Evolutionary conservation across 73 alveolate species (phyloP), one percentile per base, ranked within the genome.

Genomic region (Symbiodinium natans): DNA sequence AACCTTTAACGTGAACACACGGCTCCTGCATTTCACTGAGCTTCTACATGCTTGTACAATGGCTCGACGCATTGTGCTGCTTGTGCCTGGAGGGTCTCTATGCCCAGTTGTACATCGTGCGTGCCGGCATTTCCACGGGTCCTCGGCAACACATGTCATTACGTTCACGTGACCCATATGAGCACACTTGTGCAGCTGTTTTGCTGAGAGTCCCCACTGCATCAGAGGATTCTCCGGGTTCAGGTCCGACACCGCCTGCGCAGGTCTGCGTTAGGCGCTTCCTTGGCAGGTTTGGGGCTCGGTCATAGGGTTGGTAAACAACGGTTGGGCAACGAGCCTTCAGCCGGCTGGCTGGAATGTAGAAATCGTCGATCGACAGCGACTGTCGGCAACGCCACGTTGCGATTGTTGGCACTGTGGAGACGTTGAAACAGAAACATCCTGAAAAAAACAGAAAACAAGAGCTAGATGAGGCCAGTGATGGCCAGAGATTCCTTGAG

Each of bases 271-370:
- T 27, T 27, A 52, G 17, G n/a, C n/a, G n/a, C n/a, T n/a, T n/a
- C n/a, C n/a, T n/a, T n/a, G n/a, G n/a, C n/a, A n/a, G n/a, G n/a
- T n/a, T n/a, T n/a, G n/a, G n/a, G n/a, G n/a, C n/a, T n/a, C n/a
- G n/a, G n/a, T n/a, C n/a, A n/a, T n/a, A n/a, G n/a, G n/a, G n/a
- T n/a, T n/a, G n/a, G n/a, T 10, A 73, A 25, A 34, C 25, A 33
- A 75, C n/a, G 33, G 25, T 36, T n/a, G 15, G 39, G 19, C 31
- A 9, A 2, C 87, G 11, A 15, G 63, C 94, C 94, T 87, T 85
- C 42, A 56, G 94, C 94, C 94, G 59, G n/a, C 85, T 38, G 3
- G 94, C 94, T 38, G 94, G 94, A 42, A 87, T 17, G 85, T 87
- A 87, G 85, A 87, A 87, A 42, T 87, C 94, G 52, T 87, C 94